Evolutionary conservation across 257 asterid species (phyloP).

Genomic region (Leptodermis oblonga): DNA sequence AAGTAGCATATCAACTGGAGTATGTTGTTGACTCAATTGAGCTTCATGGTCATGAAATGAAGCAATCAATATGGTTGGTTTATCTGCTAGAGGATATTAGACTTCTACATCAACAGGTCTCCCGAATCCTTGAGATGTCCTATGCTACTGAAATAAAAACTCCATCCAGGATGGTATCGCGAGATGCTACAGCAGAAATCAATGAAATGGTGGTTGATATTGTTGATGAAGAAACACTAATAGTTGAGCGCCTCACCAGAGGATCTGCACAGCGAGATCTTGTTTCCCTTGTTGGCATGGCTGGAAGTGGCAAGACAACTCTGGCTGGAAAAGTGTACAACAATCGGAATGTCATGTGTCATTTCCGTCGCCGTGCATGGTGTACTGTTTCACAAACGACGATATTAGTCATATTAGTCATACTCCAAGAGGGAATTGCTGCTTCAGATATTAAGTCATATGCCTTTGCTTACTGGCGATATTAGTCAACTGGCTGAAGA

Average conservation of each 20-base stretch:
- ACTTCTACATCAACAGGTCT: not conserved
- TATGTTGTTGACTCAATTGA: not conserved
- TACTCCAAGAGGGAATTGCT: slow-evolving; percentile 21
- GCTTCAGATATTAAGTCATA: slow-evolving; percentile 18
- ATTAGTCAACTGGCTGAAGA: slow-evolving; percentile 2
- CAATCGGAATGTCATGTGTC: not conserved
- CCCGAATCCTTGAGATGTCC: not conserved
- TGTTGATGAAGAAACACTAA: slow-evolving; percentile 1
- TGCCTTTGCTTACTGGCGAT: slow-evolving; percentile 5
- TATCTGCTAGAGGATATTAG: slow-evolving; percentile 8
- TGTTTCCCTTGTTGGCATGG: slow-evolving; percentile 17
- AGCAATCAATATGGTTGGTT: not conserved
- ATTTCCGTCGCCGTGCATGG: not conserved
- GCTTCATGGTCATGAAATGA: not conserved
- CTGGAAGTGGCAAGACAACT: slow-evolving; percentile 10
- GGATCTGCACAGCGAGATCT: not conserved
- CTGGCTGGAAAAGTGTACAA: not conserved
- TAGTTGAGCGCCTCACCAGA: slow-evolving; percentile 1
- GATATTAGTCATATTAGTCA: no score
- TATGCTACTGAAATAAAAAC: not conserved
- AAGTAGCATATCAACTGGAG: slow-evolving; percentile 9
- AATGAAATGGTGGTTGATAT: slow-evolving; percentile 15
- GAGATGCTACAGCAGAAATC: not conserved
- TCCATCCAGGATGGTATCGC: not conserved
- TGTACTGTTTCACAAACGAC: slow-evolving; percentile 27